These are phyloP conservation scores for Erythrophleum fordii DNA, from an alignment of 306 rosid genomes.

Conservation along the genomic window DNA sequence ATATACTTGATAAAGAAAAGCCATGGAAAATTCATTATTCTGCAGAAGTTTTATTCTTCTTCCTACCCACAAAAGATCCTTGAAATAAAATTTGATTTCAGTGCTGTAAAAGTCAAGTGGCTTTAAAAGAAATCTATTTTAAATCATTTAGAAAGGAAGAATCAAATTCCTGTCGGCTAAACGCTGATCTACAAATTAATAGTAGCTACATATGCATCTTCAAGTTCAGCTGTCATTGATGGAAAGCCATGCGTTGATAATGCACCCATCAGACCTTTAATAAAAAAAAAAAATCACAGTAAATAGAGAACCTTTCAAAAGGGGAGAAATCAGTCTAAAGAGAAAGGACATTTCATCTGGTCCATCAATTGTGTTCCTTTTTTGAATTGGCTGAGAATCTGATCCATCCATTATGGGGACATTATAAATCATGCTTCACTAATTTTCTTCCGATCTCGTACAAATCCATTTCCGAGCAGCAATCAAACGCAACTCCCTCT, in stretches of 20 bases:
- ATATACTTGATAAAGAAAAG: background rate
- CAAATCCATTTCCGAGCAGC: slow-evolving; percentile 20
- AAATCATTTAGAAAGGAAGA: slow-evolving; percentile 37
- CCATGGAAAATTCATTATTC: background rate
- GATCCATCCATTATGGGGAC: slow-evolving; percentile 58
- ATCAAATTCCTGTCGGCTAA: slow-evolving; percentile 46
- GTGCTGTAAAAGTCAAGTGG: slow-evolving; percentile 29
- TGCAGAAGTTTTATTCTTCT: slow-evolving; percentile 2
- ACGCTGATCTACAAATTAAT: slow-evolving; percentile 36
- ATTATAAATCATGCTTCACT: slow-evolving; percentile 39
- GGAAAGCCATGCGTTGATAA: slow-evolving; percentile 40
- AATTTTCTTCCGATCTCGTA: too few relatives aligned
- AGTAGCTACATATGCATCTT: background rate
- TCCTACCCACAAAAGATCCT: slow-evolving; percentile 4
- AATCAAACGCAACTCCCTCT: slow-evolving; percentile 35
- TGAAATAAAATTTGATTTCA: slow-evolving; percentile 9
- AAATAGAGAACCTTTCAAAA: slow-evolving; percentile 45
- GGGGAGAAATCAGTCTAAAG: slow-evolving; percentile 30
- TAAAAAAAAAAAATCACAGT: background rate
- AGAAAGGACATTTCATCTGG: slow-evolving; percentile 40
- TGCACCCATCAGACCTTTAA: slow-evolving; percentile 29
- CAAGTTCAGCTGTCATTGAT: slow-evolving; percentile 35
- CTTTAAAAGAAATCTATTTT: slow-evolving; percentile 22
- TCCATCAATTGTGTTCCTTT: slow-evolving; percentile 52
- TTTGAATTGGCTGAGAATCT: slow-evolving; percentile 45